Evolutionary conservation across 768 basidiomycete species (phyloP).

Genomic region (Leccinum longicurvipes): DNA sequence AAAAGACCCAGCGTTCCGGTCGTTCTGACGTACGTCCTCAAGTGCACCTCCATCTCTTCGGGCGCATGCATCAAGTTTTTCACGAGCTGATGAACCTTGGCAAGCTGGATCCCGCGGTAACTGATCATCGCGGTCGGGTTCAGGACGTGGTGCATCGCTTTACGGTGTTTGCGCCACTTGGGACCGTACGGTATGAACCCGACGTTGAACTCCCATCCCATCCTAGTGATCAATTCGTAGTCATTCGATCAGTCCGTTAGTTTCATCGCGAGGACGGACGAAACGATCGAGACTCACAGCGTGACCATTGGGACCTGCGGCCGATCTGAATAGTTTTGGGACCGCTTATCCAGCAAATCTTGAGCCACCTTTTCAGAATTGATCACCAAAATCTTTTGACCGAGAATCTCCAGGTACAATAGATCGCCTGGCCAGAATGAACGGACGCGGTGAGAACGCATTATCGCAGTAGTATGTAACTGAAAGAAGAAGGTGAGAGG

Average conservation of each 20-base stretch:
- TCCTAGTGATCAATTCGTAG: constrained; percentile 6
- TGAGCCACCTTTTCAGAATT: constrained; percentile 23
- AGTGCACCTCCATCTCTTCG: constrained; percentile 24
- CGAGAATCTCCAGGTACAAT: constrained; percentile 26
- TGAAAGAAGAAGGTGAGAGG: too few species aligned
- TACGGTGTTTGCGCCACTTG: constrained; percentile 37
- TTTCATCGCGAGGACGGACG: background rate
- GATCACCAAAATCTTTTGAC: constrained; percentile 20
- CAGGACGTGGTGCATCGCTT: constrained; percentile 37
- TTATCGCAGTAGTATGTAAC: too few species aligned
- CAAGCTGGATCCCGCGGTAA: constrained; percentile 33
- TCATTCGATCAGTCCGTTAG: too few species aligned
- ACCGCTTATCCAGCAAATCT: constrained; percentile 30
- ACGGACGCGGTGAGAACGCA: background rate
- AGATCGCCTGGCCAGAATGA: constrained; percentile 20
- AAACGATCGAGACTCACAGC: constrained; percentile 8
- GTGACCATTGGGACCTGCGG: constrained; percentile 23
- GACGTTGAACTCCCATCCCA: constrained; percentile 40
- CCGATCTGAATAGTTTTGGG: constrained; percentile 27
- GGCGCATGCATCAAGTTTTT: constrained; percentile 28
- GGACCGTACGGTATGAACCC: constrained; percentile 35
- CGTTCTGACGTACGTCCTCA: constrained; percentile 15
- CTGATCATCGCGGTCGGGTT: constrained; percentile 26
- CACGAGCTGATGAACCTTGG: constrained; percentile 31
- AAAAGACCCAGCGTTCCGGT: background rate